Evolutionary conservation across 805 yeast genomes (phyloP), one percentile per base, ranked within the genome.

Genomic region (Candida odintsovae): DNA sequence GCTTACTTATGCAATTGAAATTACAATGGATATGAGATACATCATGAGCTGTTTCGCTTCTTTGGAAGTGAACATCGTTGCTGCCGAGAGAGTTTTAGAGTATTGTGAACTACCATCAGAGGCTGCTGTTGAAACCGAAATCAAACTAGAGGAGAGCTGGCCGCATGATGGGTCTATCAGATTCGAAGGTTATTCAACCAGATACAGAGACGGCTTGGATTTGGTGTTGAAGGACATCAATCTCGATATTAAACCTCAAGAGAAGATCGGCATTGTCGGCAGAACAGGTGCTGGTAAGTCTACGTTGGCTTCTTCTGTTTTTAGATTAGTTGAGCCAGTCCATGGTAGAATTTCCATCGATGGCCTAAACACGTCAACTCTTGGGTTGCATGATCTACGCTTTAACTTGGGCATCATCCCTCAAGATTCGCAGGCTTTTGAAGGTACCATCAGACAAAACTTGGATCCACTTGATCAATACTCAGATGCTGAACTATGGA

Each of bases 1-100:
- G 41, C 76, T 82, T 79, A 77, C 80, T 48, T 83, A 80, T 59
- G 80, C 86, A n/a, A n/a, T n/a, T n/a, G n/a, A n/a, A n/a, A n/a
- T 0, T 61, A 83, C 43, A 74, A 75, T 49, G 75, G 72, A 82
- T 47, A 84, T 83, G 8, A 69, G 85, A 56, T 70, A 73, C 62
- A 69, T 82, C 5, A 86, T 82, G 79, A 54, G 76, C 81, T 39
- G n/a, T n/a, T n/a, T n/a, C n/a, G n/a, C n/a, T n/a, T n/a, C n/a
- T n/a, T n/a, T n/a, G n/a, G 88, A 83, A 58, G 71, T 82, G 7
- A 79, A 75, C 54, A 70, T 79, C 46, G 85, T 83, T 20, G 77
- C 85, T 1, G 84, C 81, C 37, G 90, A 83, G 59, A 75, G 90
- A 63, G 74, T 83, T 29, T 53, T 78, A 40, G 90, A 83, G 53